These are phyloP conservation scores for Phytophthora ramorum DNA, from an alignment of 352 stramenopile species.

Conservation along the genomic window DNA sequence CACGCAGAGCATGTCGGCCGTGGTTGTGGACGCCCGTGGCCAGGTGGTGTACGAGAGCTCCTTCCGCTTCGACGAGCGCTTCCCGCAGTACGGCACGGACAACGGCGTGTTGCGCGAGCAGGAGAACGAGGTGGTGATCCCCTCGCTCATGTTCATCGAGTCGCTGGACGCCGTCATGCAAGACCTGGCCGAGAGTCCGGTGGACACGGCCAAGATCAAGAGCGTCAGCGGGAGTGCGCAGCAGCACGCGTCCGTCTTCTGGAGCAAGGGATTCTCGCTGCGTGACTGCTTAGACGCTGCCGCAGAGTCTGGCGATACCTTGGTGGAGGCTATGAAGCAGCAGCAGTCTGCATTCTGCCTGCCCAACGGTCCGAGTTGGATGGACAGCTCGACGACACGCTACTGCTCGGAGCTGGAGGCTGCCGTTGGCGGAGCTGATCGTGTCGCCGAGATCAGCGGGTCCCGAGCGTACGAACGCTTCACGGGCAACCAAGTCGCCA, in stretches of 20 bases:
- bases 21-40: slow-evolving; percentile 54
- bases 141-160: slow-evolving; percentile 83
- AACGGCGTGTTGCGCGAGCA: slow-evolving; percentile 71
- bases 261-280: slow-evolving; percentile 62
- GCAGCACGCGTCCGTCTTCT: slow-evolving; percentile 86
- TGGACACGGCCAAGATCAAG: slow-evolving; percentile 56
- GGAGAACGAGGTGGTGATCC: slow-evolving; percentile 63
- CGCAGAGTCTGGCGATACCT: slow-evolving; percentile 12
- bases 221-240: slow-evolving; percentile 81
- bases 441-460: slow-evolving; percentile 73
- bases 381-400: slow-evolving; percentile 78
- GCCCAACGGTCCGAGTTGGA: slow-evolving; percentile 83
- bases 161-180: slow-evolving; percentile 73
- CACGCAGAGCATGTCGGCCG: slow-evolving; percentile 85
- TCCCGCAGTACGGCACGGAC: slow-evolving; percentile 69
- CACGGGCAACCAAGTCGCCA: slow-evolving; percentile 82
- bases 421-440: slow-evolving; percentile 59
- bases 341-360: slow-evolving; percentile 54
- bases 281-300: slow-evolving; percentile 39
- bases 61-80: slow-evolving; percentile 75
- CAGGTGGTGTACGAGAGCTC: slow-evolving; percentile 57
- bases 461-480: slow-evolving; percentile 87
- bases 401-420: slow-evolving; percentile 68
- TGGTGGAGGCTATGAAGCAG: slow-evolving; percentile 32
- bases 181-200: slow-evolving; percentile 38